Evolutionary conservation across 2,329 filamentous ascomycete genomes (phyloP), one percentile per base, ranked within the genome.

Genomic region (Purpureocillium takamizusanense): DNA sequence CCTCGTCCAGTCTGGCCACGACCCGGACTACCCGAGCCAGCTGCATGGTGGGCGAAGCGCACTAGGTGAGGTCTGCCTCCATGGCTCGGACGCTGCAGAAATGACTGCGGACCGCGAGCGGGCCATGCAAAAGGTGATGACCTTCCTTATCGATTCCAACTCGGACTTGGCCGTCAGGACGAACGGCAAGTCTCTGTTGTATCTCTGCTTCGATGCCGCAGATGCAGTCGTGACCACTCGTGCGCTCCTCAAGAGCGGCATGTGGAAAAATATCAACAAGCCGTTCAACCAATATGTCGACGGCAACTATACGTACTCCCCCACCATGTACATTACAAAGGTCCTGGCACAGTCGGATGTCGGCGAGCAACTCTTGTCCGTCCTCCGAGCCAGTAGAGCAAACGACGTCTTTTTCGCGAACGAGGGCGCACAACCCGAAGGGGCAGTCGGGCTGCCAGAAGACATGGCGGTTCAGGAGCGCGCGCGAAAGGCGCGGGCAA

Each of bases 191-290:
- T 76, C 78, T 0, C 56, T 74, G 7, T 58, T 83, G 9, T 60
- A 78, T 11, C 67, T 82, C 2, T 78, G 78, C 4, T 66, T 83
- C 17, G 73, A 81, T 39, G 70, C 74, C 0, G 47, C 59, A 7
- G 71, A 78, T 31, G 66, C 78, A 0, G 42, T 80, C 3, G 59
- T 66, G 1, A 74, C 76, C 6, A 74, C 74, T 0, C 69, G 70
- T 31, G 67, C 72, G 0, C 66, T 83, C 1, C 62, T 84, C 7
- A 78, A 78, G 48, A 74, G 72, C 1, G 76, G 73, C 32, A 69
- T 82, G 59, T 83, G 78, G 77, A 77, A 78, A 50, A 61, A 72
- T 25, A 60, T 83, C 49, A 83, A 83, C 57, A 70, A 75, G 43
- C 61, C 72, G 0, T 75, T 69, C 49, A 77, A 79, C 46, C 60